Conservation (phyloP, 805 yeast species). For the Saturnispora galanensis region DNA sequence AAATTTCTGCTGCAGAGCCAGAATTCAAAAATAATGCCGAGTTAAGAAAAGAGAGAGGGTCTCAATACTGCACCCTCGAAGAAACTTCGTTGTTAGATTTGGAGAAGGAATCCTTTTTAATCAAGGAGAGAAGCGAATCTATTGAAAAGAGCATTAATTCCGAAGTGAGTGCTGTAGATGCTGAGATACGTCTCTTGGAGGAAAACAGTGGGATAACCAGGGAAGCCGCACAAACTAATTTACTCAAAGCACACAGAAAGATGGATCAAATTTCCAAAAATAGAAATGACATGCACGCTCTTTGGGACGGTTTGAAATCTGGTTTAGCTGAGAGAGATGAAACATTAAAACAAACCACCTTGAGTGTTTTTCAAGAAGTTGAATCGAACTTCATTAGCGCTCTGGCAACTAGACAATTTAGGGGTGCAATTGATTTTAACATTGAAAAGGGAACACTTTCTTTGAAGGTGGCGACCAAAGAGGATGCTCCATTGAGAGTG, state of each 20-base stretch:
- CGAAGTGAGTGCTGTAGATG: constrained; percentile 38
- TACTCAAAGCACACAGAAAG: constrained; percentile 33
- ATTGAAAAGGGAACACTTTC: constrained; percentile 39
- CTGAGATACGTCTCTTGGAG: constrained; percentile 43
- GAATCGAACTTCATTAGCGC: constrained; percentile 50
- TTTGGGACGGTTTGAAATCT: constrained; percentile 22
- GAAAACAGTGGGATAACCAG: constrained; percentile 42
- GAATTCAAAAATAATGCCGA: constrained; percentile 2
- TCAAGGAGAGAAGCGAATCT: not conserved
- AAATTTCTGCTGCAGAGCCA: not conserved
- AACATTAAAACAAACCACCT: constrained; percentile 32
- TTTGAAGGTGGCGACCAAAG: constrained; percentile 53
- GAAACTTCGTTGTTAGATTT: constrained; percentile 35
- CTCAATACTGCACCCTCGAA: constrained; percentile 36
- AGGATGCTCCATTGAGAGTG: constrained; percentile 48
- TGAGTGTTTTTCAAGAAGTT: constrained; percentile 37
- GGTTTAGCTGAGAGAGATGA: constrained; percentile 36
- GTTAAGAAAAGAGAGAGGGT: constrained; percentile 22
- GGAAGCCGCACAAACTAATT: constrained; percentile 43
- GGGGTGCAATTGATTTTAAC: constrained; percentile 63
- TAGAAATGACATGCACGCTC: constrained; percentile 25
- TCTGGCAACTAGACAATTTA: constrained; percentile 56
- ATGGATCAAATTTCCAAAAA: constrained; percentile 34
- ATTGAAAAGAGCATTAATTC: constrained; percentile 29
- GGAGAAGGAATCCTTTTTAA: constrained; percentile 27